Percentiles rank a stretch among this genome's conserved stretches.
Evolutionary conservation across 495 filamentous ascomycete genomes (phyloP).

Genomic region (Lophium mytilinum): DNA sequence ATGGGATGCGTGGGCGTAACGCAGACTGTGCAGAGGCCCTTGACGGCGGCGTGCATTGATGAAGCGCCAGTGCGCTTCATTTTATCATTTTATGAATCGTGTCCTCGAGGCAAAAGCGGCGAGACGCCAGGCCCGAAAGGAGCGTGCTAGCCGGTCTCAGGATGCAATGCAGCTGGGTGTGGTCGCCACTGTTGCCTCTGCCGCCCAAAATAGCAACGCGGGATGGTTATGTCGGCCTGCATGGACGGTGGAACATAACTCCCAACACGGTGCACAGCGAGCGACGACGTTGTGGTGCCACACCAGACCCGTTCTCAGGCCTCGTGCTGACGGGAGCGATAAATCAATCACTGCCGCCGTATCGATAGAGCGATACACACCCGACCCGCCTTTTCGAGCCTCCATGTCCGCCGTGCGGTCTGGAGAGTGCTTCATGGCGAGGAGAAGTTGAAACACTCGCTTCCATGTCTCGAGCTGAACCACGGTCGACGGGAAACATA

Average conservation of each 20-base stretch:
- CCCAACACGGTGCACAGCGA: neutral
- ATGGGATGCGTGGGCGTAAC: neutral
- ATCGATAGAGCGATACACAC: neutral
- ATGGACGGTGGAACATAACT: too few species aligned
- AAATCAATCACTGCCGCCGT: neutral
- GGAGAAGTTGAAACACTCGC: neutral
- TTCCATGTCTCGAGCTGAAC: neutral
- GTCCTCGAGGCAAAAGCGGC: neutral
- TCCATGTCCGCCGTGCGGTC: neutral
- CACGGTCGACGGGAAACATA: neutral
- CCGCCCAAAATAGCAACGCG: too few species aligned
- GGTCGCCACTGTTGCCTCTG: too few species aligned
- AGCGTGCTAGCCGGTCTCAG: too few species aligned
- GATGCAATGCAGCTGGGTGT: too few species aligned
- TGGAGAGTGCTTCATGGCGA: neutral
- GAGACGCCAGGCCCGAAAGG: too few species aligned
- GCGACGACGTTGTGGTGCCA: neutral
- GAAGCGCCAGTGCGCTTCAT: neutral
- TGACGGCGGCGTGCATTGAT: neutral
- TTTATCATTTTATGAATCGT: constrained; percentile 3
- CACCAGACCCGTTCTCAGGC: neutral
- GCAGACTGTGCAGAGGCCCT: neutral
- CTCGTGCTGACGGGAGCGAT: neutral
- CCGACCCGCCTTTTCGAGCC: neutral
- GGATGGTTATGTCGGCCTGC: too few species aligned